Conservation (phyloP, 2,329 filamentous ascomycete species). For the Ophiosphaerella narmari region DNA sequence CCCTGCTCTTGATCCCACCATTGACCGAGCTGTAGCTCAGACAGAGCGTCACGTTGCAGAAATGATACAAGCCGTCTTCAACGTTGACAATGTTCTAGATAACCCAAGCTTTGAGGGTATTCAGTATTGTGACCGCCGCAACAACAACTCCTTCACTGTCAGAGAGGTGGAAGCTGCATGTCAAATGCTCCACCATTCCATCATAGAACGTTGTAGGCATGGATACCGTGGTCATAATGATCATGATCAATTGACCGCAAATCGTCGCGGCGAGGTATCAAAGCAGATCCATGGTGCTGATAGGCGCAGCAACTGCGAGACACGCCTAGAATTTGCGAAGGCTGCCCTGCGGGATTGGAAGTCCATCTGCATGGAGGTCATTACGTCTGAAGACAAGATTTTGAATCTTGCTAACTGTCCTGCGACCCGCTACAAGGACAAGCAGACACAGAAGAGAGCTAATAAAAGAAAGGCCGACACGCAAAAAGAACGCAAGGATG, state of each 20-base stretch:
- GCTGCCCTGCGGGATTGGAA: conserved; percentile 7
- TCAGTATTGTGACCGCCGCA: not conserved
- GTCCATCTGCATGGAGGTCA: conserved; percentile 5
- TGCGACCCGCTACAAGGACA: too few relatives aligned
- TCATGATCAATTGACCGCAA: too few relatives aligned
- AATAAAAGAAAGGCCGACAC: too few relatives aligned
- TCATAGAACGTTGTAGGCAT: too few relatives aligned
- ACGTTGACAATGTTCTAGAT: not conserved
- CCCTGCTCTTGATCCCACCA: conserved; percentile 5
- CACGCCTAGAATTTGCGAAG: not conserved
- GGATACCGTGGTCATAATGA: too few relatives aligned
- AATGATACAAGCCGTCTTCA: conserved; percentile 8
- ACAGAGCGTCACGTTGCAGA: not conserved
- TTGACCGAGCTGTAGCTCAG: not conserved
- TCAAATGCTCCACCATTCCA: too few relatives aligned
- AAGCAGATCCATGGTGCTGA: too few relatives aligned
- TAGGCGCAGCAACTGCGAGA: too few relatives aligned
- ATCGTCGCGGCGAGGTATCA: too few relatives aligned
- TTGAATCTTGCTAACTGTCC: conserved; percentile 7
- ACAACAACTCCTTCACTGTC: not conserved
- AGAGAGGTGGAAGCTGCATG: too few relatives aligned
- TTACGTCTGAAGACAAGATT: conserved; percentile 3
- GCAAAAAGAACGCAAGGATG: too few relatives aligned
- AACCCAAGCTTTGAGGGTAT: not conserved
- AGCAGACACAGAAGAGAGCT: too few relatives aligned